Conservation (phyloP, 2,329 filamentous ascomycete genomes). For the Xylariaceae sp. region DNA sequence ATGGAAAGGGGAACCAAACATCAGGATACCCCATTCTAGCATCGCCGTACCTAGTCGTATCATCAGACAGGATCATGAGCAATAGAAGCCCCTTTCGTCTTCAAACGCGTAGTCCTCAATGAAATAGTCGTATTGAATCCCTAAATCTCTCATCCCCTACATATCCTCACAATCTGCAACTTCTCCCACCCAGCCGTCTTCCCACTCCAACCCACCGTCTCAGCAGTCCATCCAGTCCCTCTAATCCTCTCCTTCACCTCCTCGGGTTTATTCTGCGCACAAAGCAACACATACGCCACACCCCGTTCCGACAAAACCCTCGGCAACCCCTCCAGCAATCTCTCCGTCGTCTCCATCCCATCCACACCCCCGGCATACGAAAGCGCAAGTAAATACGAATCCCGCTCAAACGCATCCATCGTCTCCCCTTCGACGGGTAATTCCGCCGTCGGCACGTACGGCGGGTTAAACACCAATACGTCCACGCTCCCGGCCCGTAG, state of each 20-base stretch:
- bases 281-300: conserved; percentile 84
- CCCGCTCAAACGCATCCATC: conserved; percentile 58
- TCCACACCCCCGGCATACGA: conserved; percentile 85
- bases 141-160: conserved; percentile 44
- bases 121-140: neutral
- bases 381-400: conserved; percentile 76
- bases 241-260: conserved; percentile 61
- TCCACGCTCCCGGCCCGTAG: conserved; percentile 61
- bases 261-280: conserved; percentile 81
- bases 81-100: neutral
- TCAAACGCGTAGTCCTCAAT: too few species aligned
- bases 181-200: conserved; percentile 92
- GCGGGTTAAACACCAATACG: conserved; percentile 91
- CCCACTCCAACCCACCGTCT: conserved; percentile 76
- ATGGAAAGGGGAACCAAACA: neutral
- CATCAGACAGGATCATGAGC: too few species aligned
- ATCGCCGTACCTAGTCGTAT: too few species aligned
- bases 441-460: conserved; percentile 83
- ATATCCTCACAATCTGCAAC: conserved; percentile 82
- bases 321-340: conserved; percentile 67
- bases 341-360: conserved; percentile 90
- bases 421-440: conserved; percentile 50
- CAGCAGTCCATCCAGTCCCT: conserved; percentile 63
- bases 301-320: conserved; percentile 59
- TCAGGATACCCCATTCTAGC: neutral